Base-by-base conservation (phyloP, 225 moss, liverwort and hornwort species). In the Climacium dendroides region DNA sequence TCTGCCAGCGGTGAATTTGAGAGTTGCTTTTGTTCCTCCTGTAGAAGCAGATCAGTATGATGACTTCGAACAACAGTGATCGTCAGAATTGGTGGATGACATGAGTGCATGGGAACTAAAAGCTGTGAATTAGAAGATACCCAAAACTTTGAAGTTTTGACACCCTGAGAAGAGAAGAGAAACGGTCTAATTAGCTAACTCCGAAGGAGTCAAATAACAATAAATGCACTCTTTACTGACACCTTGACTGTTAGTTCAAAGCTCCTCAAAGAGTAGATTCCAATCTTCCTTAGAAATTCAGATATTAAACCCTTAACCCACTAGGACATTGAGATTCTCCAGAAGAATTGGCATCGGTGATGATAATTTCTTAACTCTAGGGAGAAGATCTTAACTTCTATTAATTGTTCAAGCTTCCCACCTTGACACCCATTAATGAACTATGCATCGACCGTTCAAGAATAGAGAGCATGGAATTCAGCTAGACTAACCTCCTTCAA, bases 21-120 rank as follows among this genome's bases (percentile, higher is more conserved):
- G 43, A 64, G 45, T 61, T 86, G 75, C 41, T 81, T 90, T 43
- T 41, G 67, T 62, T 92, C 92, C 74, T 84, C 90, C 92, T 90
- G 57, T 41, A 86, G 37, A 61, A 86, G 34, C 53, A 85, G 19
- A 83, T 61, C 17, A 61, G 20, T 78, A 66, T 30, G 41, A 45
- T 87, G 54, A 62, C 53, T 67, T 28, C 18, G 32, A 85, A 69
- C 32, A 53, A 47, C 20, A 59, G 35, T 67, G 28, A n/a, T 45
- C 19, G n/a, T 57, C 13, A 39, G 34, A 69, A 47, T 19, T 69
- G 58, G 67, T 58, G 47, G 25, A 86, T 61, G 48, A 45, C 59
- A 58, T 74, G n/a, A 48, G n/a, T 61, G 74, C 32, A n/a, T 64
- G 24, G 32, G 10, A 77, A 54, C 30, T 77, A 41, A 16, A 35